Evolutionary conservation across 1,284 basidiomycete genomes (phyloP), one percentile per base, ranked within the genome.

Genomic region (Boletellus sp.): DNA sequence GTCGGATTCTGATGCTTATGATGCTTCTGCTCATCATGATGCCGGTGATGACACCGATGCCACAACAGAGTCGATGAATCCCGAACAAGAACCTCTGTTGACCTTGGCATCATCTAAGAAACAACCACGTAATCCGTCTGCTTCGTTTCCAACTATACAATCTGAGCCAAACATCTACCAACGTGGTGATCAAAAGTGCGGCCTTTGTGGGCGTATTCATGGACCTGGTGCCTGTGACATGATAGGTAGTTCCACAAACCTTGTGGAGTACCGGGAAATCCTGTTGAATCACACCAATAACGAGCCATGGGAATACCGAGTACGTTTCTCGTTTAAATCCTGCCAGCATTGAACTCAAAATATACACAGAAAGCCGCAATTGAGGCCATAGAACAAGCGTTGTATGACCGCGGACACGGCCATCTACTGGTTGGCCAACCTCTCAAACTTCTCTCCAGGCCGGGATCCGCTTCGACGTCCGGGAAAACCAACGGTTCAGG

Each of bases 181-280:
- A 32, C 49, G 54, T 11, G 54, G 55, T 24, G 50, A 57, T 37
- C 59, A 63, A 21, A 50, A 51, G 15, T 90, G 87, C 62, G 79
- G 83, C 8, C 70, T 90, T n/a, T 90, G 88, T 62, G 78, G 76
- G 35, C 62, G 57, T n/a, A 56, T 51, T 6, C 87, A 90, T 59
- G 73, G 65, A 41, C 64, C 64, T 33, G 74, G 79, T 15, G 63
- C 71, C 38, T 90, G 87, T 59, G 61, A 62, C n/a, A 86, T 89
- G 86, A 79, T 78, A 4, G 75, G 82, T 24, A 76, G 71, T 46
- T 80, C 85, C 7, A 74, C 80, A 52, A 81, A 89, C 61, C 71
- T 90, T 22, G 78, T 79, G 18, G 81, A 86, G 58, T 90, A 82
- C 60, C 77, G 88, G 38, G 74, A 77, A 43, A 82, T 87, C 68